These are phyloP conservation scores for Aspergillus baeticus DNA, from an alignment of 495 filamentous ascomycete species.

Conservation along the genomic window DNA sequence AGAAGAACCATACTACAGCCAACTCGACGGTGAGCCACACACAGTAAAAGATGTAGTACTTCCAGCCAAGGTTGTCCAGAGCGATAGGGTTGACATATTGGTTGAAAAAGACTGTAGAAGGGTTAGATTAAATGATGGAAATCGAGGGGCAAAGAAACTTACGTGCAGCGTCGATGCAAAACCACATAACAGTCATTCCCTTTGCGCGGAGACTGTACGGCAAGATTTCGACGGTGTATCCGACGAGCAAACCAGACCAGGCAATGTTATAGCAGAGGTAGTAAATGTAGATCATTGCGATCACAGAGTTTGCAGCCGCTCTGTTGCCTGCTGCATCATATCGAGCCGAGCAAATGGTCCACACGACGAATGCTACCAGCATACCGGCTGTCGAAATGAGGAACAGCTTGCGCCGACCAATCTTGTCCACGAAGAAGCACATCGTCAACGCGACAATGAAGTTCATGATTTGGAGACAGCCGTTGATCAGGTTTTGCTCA, in stretches of 20 bases:
- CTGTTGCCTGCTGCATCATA: conserved; percentile 46
- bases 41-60: conserved; percentile 64
- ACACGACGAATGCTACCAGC: conserved; percentile 56
- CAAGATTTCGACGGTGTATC: conserved; percentile 65
- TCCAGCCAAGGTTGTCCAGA: conserved; percentile 56
- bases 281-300: conserved; percentile 63
- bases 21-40: conserved; percentile 60
- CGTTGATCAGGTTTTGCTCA: conserved; percentile 42
- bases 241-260: conserved; percentile 62
- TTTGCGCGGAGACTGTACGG: conserved; percentile 69
- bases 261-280: conserved; percentile 56
- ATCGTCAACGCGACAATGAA: conserved; percentile 44
- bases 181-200: conserved; percentile 65
- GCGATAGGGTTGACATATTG: conserved; percentile 61
- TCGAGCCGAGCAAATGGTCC: conserved; percentile 56
- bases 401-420: conserved; percentile 60
- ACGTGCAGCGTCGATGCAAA: conserved; percentile 51
- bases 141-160: conserved; percentile 2
- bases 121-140: conserved; percentile 37
- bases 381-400: conserved; percentile 58
- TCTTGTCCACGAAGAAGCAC: conserved; percentile 54
- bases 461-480: conserved; percentile 29
- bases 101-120: conserved; percentile 49
- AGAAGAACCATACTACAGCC: conserved; percentile 61
- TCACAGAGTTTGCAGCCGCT: conserved; percentile 47